phyloP scores from a whole-genome alignment of 768 basidiomycete species.

The Amanita phalloides region DNA sequence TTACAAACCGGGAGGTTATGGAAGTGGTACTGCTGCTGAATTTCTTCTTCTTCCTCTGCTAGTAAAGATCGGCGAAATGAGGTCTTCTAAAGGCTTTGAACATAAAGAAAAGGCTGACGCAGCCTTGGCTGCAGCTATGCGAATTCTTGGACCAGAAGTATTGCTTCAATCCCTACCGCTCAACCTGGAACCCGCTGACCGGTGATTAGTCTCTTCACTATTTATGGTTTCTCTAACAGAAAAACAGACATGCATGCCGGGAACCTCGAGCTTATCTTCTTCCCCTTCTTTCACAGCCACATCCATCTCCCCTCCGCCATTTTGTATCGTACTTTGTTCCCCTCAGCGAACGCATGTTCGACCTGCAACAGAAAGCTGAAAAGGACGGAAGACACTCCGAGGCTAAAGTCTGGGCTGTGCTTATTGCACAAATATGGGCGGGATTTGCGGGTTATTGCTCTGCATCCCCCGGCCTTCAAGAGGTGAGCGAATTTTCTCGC shows the following conservation, averaged over 20 bases:
- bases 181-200: slow-evolving; percentile 72
- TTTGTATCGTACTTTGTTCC: slow-evolving; percentile 91
- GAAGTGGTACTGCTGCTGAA: slow-evolving; percentile 50
- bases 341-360: slow-evolving; percentile 87
- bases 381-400: slow-evolving; percentile 65
- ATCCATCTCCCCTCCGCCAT: slow-evolving; percentile 73
- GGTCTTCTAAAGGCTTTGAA: slow-evolving; percentile 78
- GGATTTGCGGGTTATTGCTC: slow-evolving; percentile 89
- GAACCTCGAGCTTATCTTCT: slow-evolving; percentile 90
- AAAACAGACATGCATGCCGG: slow-evolving; percentile 47
- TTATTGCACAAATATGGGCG: slow-evolving; percentile 90
- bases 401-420: slow-evolving; percentile 91
- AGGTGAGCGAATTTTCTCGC: slow-evolving; percentile 27
- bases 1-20: slow-evolving; percentile 27
- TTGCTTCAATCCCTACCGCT: slow-evolving; percentile 69
- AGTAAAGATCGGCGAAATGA: slow-evolving; percentile 58
- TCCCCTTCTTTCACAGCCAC: slow-evolving; percentile 72
- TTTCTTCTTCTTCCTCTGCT: slow-evolving; percentile 60
- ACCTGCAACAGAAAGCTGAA: slow-evolving; percentile 74
- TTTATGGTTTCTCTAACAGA: not conserved
- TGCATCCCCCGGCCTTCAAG: slow-evolving; percentile 60
- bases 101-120: slow-evolving; percentile 81
- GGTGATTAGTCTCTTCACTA: slow-evolving; percentile 34
- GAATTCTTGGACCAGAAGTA: slow-evolving; percentile 75
- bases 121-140: slow-evolving; percentile 72